Percentiles rank a stretch among this genome's conserved stretches.
Evolutionary conservation across 108 stramenopile genomes (phyloP).

Genomic region (Nitzschia putrida): DNA sequence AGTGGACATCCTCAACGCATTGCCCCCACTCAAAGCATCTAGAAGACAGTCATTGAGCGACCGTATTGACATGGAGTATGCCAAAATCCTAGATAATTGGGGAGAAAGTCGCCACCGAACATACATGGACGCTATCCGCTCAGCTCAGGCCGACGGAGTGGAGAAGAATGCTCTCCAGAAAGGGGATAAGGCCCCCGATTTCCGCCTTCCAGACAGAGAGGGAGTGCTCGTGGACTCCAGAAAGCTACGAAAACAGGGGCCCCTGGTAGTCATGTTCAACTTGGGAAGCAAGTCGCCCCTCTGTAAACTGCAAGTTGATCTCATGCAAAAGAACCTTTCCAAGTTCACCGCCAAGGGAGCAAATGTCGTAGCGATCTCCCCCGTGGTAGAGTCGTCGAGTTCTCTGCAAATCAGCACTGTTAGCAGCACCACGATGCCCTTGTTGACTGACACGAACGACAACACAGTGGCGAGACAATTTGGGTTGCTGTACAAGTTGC

Average conservation of each 20-base stretch:
- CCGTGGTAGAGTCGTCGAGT: background rate
- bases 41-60: background rate
- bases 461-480: conserved; percentile 3
- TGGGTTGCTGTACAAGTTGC: conserved; percentile 16
- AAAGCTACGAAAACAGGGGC: conserved; percentile 5
- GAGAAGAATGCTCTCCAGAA: conserved; percentile 11
- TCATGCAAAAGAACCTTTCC: conserved; percentile 4
- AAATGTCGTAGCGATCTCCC: conserved; percentile 15
- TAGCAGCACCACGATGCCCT: conserved; percentile 12
- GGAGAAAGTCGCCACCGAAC: background rate
- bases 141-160: background rate
- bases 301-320: conserved; percentile 10
- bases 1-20: conserved; percentile 21
- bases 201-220: background rate
- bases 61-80: conserved; percentile 4
- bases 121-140: conserved; percentile 1
- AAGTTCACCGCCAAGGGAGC: conserved; percentile 36
- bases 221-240: conserved; percentile 12
- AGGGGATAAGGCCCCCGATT: conserved; percentile 28
- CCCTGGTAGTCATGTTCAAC: conserved; percentile 24
- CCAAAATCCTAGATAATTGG: background rate
- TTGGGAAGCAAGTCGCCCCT: conserved; percentile 6
- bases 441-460: conserved; percentile 9
- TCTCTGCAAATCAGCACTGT: background rate
- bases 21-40: conserved; percentile 6